These are phyloP conservation scores for Sodiomyces alkalinus DNA, from an alignment of 2,329 filamentous ascomycete genomes.

Conservation along the genomic window DNA sequence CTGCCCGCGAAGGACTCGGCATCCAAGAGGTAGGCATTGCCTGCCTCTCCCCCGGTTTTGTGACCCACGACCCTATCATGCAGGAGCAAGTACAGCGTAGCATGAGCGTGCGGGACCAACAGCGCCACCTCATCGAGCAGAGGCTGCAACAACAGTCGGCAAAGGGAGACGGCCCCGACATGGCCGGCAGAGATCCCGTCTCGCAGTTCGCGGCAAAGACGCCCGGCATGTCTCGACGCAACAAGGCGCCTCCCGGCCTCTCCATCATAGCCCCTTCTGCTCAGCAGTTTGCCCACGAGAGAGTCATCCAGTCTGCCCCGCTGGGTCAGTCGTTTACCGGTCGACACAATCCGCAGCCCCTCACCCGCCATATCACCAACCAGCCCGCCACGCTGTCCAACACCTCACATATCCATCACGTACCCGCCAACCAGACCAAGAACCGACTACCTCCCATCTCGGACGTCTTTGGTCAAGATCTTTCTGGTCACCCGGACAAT, in stretches of 20 bases:
- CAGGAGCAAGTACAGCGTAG: conserved; percentile 90
- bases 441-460: conserved; percentile 89
- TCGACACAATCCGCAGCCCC: conserved; percentile 60
- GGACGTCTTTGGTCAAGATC: conserved; percentile 79
- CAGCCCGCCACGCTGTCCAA: conserved; percentile 70
- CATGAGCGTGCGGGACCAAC: conserved; percentile 83
- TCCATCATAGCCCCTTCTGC: conserved; percentile 93
- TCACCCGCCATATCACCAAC: conserved; percentile 65
- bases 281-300: conserved; percentile 80
- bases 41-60: conserved; percentile 88
- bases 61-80: conserved; percentile 93
- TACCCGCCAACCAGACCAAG: conserved; percentile 73
- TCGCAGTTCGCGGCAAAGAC: conserved; percentile 48
- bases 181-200: conserved; percentile 30
- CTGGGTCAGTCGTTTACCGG: conserved; percentile 92
- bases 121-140: conserved; percentile 87
- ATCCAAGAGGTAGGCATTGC: conserved; percentile 91
- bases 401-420: conserved; percentile 81
- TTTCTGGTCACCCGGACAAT: conserved; percentile 47
- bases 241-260: conserved; percentile 74
- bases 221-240: conserved; percentile 55
- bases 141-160: conserved; percentile 67
- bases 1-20: conserved; percentile 60
- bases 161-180: conserved; percentile 50
- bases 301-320: conserved; percentile 92